Percentiles rank a stretch among this genome's conserved stretches.
Evolutionary conservation across 2,329 filamentous ascomycete species (phyloP).

Genomic region (Dothiorella sarmentorum): DNA sequence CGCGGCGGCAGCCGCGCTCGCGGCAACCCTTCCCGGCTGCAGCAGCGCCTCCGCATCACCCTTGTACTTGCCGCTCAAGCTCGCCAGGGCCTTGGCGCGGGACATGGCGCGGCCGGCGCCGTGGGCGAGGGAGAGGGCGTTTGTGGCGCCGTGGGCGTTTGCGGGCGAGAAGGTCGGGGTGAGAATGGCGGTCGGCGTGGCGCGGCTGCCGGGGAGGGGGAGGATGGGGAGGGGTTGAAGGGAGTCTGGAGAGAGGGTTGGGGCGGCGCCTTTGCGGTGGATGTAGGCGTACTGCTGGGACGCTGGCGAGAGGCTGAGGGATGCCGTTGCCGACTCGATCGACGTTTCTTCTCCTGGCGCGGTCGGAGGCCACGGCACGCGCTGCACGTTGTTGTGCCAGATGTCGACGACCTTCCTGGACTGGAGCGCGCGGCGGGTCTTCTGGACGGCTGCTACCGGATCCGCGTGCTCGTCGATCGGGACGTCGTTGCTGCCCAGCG

Average conservation of each 20-base stretch:
- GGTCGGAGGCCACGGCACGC: constrained; percentile 29
- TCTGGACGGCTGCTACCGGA: constrained; percentile 14
- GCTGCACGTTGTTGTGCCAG: constrained; percentile 38
- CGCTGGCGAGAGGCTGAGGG: not conserved
- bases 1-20: not conserved
- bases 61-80: constrained; percentile 34
- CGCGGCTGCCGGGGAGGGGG: constrained; percentile 38
- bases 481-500: constrained; percentile 21
- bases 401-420: constrained; percentile 36
- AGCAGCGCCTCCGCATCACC: constrained; percentile 27
- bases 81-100: constrained; percentile 33
- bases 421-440: constrained; percentile 24
- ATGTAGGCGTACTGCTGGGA: constrained; percentile 28
- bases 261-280: constrained; percentile 40
- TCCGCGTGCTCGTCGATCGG: constrained; percentile 2
- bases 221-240: constrained; percentile 29
- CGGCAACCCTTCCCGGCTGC: constrained; percentile 21
- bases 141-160: constrained; percentile 30
- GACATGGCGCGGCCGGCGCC: constrained; percentile 39
- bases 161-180: constrained; percentile 29
- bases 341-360: not conserved
- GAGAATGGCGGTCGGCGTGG: constrained; percentile 38
- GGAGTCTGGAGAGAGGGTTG: constrained; percentile 26
- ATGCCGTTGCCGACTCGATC: not conserved
- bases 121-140: constrained; percentile 37